Percentiles rank a stretch among this genome's conserved stretches.
These are phyloP conservation scores for Exutisphaerella laricina DNA, from an alignment of 2,329 filamentous ascomycete species.

Conservation along the genomic window DNA sequence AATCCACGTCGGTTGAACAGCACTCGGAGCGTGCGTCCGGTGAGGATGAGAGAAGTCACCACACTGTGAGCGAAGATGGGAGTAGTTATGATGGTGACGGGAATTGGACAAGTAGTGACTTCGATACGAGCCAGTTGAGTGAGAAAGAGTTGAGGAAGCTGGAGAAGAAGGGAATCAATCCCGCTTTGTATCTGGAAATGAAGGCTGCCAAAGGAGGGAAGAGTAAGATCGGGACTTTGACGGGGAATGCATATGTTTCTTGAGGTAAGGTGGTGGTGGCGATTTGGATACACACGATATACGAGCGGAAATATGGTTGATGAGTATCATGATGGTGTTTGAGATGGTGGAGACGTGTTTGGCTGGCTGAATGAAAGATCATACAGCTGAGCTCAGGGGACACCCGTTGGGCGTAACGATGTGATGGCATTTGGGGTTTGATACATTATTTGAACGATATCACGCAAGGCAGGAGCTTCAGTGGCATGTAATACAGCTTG, in stretches of 20 bases:
- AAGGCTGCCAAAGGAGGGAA: constrained; percentile 39
- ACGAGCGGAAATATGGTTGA: too few species aligned
- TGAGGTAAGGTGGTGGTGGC: constrained; percentile 10
- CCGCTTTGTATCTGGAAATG: constrained; percentile 44
- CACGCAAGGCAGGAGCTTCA: too few species aligned
- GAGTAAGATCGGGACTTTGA: constrained; percentile 25
- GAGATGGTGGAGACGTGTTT: too few species aligned
- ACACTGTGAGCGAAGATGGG: constrained; percentile 21
- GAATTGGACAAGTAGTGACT: constrained; percentile 39
- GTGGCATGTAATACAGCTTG: too few species aligned
- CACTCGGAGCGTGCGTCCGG: constrained; percentile 28
- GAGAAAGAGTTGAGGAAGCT: constrained; percentile 41
- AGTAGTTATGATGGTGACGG: constrained; percentile 11
- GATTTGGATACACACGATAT: not conserved
- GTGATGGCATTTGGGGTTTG: too few species aligned
- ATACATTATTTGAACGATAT: too few species aligned
- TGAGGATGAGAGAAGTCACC: constrained; percentile 21
- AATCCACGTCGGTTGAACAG: constrained; percentile 22
- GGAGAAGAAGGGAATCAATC: constrained; percentile 45
- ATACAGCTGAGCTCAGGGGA: too few species aligned
- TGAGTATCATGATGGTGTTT: too few species aligned
- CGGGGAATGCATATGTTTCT: constrained; percentile 28
- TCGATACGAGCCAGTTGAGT: constrained; percentile 36
- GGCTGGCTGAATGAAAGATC: too few species aligned
- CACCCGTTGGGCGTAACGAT: too few species aligned